These are phyloP conservation scores for Capronia coronata DNA, from an alignment of 2,329 filamentous ascomycete genomes.

Conservation along the genomic window DNA sequence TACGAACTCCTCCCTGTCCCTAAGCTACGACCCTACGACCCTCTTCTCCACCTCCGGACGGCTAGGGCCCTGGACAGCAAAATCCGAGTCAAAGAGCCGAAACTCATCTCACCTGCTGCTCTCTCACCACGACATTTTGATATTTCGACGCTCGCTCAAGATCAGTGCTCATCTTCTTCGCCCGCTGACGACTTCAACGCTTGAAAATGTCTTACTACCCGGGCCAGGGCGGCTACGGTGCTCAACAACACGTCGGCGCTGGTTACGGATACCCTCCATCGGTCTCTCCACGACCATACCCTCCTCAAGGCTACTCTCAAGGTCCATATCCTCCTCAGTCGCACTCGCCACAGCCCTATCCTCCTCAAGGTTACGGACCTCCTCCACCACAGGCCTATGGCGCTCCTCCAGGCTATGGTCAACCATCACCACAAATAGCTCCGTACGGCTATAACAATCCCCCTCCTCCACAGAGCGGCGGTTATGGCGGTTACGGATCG, in stretches of 20 bases:
- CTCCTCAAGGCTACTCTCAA: conserved; percentile 26
- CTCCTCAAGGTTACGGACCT: conserved; percentile 41
- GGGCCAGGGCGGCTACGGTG: conserved; percentile 15
- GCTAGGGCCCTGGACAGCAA: background rate
- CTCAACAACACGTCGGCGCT: conserved; percentile 43
- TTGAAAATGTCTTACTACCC: conserved; percentile 21
- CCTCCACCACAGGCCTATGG: conserved; percentile 34
- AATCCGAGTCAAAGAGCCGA: background rate
- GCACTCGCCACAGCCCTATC: conserved; percentile 32
- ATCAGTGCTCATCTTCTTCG: background rate
- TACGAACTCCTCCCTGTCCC: background rate
- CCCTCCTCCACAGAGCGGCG: conserved; percentile 33
- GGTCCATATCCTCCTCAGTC: conserved; percentile 28
- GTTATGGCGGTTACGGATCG: conserved; percentile 29
- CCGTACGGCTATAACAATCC: conserved; percentile 32
- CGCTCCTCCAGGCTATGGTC: conserved; percentile 18
- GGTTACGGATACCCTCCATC: conserved; percentile 24
- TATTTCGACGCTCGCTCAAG: too few species aligned
- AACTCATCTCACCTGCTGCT: background rate
- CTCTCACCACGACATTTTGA: conserved; percentile 5
- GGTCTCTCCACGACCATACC: conserved; percentile 32
- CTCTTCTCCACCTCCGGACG: background rate
- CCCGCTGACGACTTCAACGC: conserved; percentile 1
- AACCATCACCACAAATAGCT: conserved; percentile 2
- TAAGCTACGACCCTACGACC: too few species aligned